These are phyloP conservation scores for Mallotus repandus DNA, from an alignment of 441 rosid genomes.

Conservation along the genomic window DNA sequence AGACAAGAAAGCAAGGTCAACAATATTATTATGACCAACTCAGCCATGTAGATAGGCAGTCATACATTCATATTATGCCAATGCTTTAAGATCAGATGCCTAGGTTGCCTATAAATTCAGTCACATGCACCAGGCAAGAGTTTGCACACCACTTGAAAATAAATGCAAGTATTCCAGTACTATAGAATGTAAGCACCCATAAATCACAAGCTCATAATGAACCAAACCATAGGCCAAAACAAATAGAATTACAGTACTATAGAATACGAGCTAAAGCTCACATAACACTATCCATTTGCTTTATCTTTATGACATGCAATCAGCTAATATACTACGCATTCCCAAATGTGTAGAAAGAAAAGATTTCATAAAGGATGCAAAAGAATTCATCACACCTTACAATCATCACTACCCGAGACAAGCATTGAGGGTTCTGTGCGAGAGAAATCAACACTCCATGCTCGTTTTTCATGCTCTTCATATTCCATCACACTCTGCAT, in stretches of 20 bases:
- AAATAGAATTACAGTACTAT: background rate
- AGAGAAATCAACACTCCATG: conserved; percentile 99
- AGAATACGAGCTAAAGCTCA: background rate
- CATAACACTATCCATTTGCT: conserved; percentile 5
- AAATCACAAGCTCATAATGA: conserved; percentile 1
- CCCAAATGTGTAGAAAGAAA: conserved; percentile 9
- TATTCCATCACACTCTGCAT: conserved; percentile 92
- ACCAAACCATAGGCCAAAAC: background rate
- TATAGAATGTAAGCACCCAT: background rate
- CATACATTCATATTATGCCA: background rate
- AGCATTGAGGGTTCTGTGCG: conserved; percentile 96
- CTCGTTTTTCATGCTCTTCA: conserved; percentile 99
- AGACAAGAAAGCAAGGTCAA: background rate
- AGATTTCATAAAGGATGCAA: conserved; percentile 16
- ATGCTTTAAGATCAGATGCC: background rate
- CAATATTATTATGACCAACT: no score
- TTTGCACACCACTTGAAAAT: background rate
- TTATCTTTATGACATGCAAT: background rate
- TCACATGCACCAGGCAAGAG: background rate
- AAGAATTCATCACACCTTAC: conserved; percentile 55
- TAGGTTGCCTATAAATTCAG: background rate
- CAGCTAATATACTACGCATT: conserved; percentile 2
- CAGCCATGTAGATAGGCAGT: background rate
- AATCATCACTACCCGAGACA: conserved; percentile 93
- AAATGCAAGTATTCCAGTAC: no score